phyloP scores from a whole-genome alignment of 208 protist genomes.

The Crithidia expoeki region DNA sequence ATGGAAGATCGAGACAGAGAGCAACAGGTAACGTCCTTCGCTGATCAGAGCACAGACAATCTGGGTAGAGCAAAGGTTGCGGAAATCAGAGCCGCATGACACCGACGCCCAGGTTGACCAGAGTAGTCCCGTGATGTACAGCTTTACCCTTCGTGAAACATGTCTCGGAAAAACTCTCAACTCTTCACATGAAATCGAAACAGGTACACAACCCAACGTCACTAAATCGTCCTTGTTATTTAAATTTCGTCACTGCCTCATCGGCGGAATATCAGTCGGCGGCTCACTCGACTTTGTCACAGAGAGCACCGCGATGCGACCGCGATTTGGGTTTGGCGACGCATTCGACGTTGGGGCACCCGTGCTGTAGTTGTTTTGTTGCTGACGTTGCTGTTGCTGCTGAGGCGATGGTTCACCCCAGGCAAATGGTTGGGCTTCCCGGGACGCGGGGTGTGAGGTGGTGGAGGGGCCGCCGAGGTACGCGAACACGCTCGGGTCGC shows the following conservation, averaged over 20 bases:
- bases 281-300: slow-evolving; percentile 13
- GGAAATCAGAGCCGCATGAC: no score
- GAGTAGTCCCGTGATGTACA: no score
- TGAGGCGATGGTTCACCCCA: slow-evolving; percentile 8
- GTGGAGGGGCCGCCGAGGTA: slow-evolving; percentile 13
- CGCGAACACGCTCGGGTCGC: slow-evolving; percentile 5
- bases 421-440: slow-evolving; percentile 1
- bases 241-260: slow-evolving; percentile 11
- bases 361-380: not conserved
- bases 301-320: slow-evolving; percentile 15
- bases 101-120: no score
- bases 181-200: no score
- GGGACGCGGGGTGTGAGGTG: not conserved
- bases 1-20: no score
- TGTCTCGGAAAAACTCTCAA: no score
- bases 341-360: slow-evolving; percentile 2
- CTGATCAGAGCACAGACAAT: no score
- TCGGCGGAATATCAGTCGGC: not conserved
- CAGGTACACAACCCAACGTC: no score
- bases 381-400: slow-evolving; percentile 30
- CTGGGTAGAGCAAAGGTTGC: no score
- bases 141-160: no score
- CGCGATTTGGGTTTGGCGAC: slow-evolving; percentile 10
- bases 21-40: no score
- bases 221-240: no score